Percentiles rank a stretch among this genome's conserved stretches.
Evolutionary conservation across 2,329 filamentous ascomycete genomes (phyloP).

Genomic region (Ascochyta lentis): DNA sequence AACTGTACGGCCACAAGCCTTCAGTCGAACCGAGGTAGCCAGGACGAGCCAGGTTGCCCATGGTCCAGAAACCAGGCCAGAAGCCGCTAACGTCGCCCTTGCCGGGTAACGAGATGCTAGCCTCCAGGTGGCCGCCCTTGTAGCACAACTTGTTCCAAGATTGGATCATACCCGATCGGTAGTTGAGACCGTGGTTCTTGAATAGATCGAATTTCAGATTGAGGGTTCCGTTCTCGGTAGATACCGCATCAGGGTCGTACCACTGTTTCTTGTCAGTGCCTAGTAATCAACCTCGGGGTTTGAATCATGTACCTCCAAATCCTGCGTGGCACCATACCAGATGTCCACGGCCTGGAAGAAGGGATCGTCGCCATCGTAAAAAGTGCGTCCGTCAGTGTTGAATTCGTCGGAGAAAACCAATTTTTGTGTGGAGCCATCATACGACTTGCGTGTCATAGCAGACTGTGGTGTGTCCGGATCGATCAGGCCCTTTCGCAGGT

Average conservation of each 20-base stretch:
- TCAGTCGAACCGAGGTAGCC: constrained; percentile 74
- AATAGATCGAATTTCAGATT: constrained; percentile 71
- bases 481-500: constrained; percentile 66
- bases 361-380: constrained; percentile 74
- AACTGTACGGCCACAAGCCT: constrained; percentile 77
- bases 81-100: constrained; percentile 71
- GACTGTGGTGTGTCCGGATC: constrained; percentile 71
- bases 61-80: constrained; percentile 79
- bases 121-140: constrained; percentile 73
- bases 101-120: constrained; percentile 73
- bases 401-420: constrained; percentile 78
- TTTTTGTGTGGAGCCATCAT: constrained; percentile 66
- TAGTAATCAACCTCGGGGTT: not conserved
- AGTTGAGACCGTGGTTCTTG: constrained; percentile 69
- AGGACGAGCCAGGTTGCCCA: constrained; percentile 74
- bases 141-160: constrained; percentile 78
- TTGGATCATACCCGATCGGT: constrained; percentile 76
- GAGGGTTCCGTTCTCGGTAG: constrained; percentile 67
- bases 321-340: constrained; percentile 75
- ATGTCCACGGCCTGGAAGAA: constrained; percentile 72
- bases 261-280: constrained; percentile 54
- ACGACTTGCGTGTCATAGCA: constrained; percentile 62
- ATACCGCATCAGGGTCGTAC: constrained; percentile 73
- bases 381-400: constrained; percentile 70
- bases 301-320: constrained; percentile 63